These are phyloP conservation scores for Pseudogymnoascus sp. DNA, from an alignment of 2,329 filamentous ascomycete genomes.

Conservation along the genomic window DNA sequence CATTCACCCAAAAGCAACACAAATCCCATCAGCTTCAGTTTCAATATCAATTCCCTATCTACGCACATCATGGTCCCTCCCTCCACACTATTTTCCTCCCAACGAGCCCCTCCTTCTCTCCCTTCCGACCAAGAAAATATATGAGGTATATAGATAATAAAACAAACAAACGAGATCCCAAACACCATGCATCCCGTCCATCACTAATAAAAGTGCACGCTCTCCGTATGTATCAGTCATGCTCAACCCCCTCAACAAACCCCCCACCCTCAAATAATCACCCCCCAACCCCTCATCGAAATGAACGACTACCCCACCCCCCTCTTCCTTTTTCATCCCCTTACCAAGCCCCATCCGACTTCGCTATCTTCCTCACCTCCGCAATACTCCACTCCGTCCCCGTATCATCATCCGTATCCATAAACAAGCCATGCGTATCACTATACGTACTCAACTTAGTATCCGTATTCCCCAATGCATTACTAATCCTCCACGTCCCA, in stretches of 20 bases:
- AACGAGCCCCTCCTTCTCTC: not conserved
- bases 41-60: not conserved
- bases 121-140: not conserved
- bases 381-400: not conserved
- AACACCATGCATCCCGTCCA: not conserved
- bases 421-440: not conserved
- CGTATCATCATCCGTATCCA: not conserved
- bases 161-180: not conserved
- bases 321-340: not conserved
- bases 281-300: not conserved
- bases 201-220: not conserved
- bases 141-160: not conserved
- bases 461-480: not conserved
- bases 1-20: not conserved
- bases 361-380: not conserved
- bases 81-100: not conserved
- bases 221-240: not conserved
- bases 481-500: conserved; percentile 7
- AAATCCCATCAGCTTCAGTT: not conserved
- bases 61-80: not conserved
- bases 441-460: not conserved
- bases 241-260: not conserved
- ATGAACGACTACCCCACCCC: not conserved
- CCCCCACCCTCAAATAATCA: not conserved
- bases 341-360: not conserved